Conservation (phyloP, 2,329 filamentous ascomycete genomes). For the Aspergillus intermedius region DNA sequence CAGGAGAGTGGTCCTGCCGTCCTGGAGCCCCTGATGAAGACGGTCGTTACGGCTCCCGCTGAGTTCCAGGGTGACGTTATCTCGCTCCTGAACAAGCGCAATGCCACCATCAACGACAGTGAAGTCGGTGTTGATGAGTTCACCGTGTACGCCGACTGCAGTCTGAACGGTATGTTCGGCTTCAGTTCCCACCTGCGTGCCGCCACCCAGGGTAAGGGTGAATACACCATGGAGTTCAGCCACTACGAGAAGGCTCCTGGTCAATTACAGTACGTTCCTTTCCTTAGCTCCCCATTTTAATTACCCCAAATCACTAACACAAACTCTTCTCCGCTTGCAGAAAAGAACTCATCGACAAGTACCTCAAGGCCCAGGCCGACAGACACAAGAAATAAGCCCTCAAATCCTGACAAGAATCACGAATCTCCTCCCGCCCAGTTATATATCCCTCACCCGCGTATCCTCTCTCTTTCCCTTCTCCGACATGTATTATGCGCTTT, state of each 20-base stretch:
- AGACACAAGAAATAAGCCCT: constrained; percentile 53
- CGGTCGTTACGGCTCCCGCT: constrained; percentile 85
- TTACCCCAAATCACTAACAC: background rate
- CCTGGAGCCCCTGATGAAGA: constrained; percentile 97
- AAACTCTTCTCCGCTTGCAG: constrained; percentile 20
- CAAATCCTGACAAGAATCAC: background rate
- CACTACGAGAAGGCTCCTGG: constrained; percentile 84
- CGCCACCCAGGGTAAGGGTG: constrained; percentile 94
- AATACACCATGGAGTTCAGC: constrained; percentile 98
- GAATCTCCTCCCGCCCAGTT: background rate
- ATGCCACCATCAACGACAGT: constrained; percentile 88
- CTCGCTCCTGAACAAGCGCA: constrained; percentile 92
- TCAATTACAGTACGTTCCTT: constrained; percentile 72
- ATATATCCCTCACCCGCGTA: background rate
- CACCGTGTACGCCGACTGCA: constrained; percentile 84
- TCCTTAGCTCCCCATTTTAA: background rate
- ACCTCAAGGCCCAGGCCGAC: constrained; percentile 60
- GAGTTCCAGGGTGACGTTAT: constrained; percentile 98
- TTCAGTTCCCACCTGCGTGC: constrained; percentile 88
- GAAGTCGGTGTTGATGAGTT: constrained; percentile 94
- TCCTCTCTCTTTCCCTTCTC: background rate
- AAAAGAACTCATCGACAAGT: constrained; percentile 62
- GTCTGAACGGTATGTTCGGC: constrained; percentile 94
- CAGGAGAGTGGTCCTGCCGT: constrained; percentile 71
- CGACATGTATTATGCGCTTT: constrained; percentile 1